Evolutionary conservation across 805 yeast species (phyloP), one percentile per base, ranked within the genome.

Genomic region (Candida hispaniensis): DNA sequence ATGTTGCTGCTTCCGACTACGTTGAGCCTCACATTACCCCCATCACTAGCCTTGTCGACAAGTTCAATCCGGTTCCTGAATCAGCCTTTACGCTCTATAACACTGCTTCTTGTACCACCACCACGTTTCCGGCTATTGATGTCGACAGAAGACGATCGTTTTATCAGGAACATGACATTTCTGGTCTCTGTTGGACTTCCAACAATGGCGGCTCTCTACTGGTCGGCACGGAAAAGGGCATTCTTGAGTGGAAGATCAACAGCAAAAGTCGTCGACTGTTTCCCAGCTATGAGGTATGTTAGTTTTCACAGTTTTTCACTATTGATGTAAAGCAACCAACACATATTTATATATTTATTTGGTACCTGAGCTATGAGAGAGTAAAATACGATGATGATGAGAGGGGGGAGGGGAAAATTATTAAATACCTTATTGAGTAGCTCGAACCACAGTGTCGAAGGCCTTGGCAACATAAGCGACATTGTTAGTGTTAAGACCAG

Each of bases 401-500:
- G n/a, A n/a, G n/a, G n/a, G n/a, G n/a, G n/a, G n/a, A n/a, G n/a
- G n/a, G n/a, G n/a, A n/a, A n/a, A n/a, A n/a, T n/a, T n/a, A n/a
- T n/a, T n/a, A n/a, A 23, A 22, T 18, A 20, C 24, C 16, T 22
- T 6, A 6, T 9, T 22, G 12, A n/a, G 7, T 9, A 8, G 28
- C 36, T 23, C 36, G 36, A 16, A 32, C 36, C 18, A 60, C 64
- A 21, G 44, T 46, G 45, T 59, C 48, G 40, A 61, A 56, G 40
- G 60, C 50, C 45, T 56, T 52, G 35, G 66, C 64, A 5, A 61
- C 52, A 34, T 59, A 51, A 44, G 76, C 79, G 39, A 88, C 86
- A 55, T 88, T 88, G 39, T 61, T 58, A 30, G 77, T 72, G 57
- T 80, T 83, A 47, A 91, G 67, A 22, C 97, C 97, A 25, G 94